These are phyloP conservation scores for Nothophoma quercina DNA, from an alignment of 2,329 filamentous ascomycete genomes.

Conservation along the genomic window DNA sequence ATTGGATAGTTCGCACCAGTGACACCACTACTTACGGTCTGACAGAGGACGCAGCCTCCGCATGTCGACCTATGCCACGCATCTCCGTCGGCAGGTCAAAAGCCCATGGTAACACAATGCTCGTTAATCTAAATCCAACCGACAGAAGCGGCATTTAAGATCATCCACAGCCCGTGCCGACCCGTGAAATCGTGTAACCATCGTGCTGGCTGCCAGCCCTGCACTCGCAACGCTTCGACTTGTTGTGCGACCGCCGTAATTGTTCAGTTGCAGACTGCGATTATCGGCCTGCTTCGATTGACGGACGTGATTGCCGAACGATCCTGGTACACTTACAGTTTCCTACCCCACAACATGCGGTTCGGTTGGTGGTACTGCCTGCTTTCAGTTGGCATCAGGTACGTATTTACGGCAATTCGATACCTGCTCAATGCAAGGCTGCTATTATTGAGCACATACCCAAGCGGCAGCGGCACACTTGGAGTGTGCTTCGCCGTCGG, in stretches of 20 bases:
- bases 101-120: conserved; percentile 34
- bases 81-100: conserved; percentile 23
- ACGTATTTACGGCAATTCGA: background rate
- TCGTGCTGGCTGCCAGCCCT: conserved; percentile 16
- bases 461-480: conserved; percentile 1
- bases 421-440: conserved; percentile 24
- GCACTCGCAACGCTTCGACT: conserved; percentile 3
- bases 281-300: conserved; percentile 30
- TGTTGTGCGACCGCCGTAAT: conserved; percentile 19
- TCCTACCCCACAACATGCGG: conserved; percentile 38
- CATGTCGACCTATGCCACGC: conserved; percentile 35
- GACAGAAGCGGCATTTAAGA: conserved; percentile 32
- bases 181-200: conserved; percentile 39
- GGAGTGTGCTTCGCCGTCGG: conserved; percentile 2
- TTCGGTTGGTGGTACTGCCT: conserved; percentile 21
- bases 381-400: conserved; percentile 7
- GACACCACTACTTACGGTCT: conserved; percentile 19
- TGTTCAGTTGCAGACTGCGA: conserved; percentile 23
- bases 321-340: background rate
- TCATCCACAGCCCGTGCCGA: conserved; percentile 42
- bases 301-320: conserved; percentile 18
- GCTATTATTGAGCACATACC: conserved; percentile 6
- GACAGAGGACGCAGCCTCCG: conserved; percentile 26
- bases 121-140: conserved; percentile 45
- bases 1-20: conserved; percentile 11